phyloP scores from a whole-genome alignment of 352 stramenopile species.

The Pythium folliculosum region DNA sequence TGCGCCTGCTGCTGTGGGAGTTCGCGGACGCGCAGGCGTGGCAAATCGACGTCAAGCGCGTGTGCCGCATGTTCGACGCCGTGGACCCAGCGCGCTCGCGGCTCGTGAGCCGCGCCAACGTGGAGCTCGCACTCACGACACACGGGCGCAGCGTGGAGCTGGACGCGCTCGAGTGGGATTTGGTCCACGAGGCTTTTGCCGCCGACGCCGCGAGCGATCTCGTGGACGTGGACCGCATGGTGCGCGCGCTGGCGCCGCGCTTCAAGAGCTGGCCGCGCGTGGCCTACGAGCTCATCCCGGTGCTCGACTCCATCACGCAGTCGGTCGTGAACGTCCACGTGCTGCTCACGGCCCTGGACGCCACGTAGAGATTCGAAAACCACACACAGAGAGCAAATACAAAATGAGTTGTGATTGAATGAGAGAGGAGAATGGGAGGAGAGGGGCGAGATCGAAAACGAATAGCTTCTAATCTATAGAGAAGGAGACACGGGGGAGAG shows the following conservation, averaged over 20 bases:
- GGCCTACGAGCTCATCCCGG: conserved; percentile 53
- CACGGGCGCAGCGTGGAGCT: conserved; percentile 34
- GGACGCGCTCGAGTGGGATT: conserved; percentile 45
- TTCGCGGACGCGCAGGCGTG: conserved; percentile 46
- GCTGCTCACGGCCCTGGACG: conserved; percentile 30
- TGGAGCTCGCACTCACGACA: conserved; percentile 43
- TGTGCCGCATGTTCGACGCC: conserved; percentile 34
- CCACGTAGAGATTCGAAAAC: background rate
- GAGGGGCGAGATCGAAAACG: conserved; percentile 3
- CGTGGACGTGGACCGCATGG: conserved; percentile 43
- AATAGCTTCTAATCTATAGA: conserved; percentile 29
- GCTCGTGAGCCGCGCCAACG: conserved; percentile 35
- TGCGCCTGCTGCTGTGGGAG: conserved; percentile 54
- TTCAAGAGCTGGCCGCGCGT: conserved; percentile 37
- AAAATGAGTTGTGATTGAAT: background rate
- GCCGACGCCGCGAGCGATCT: conserved; percentile 39
- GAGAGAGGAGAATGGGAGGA: background rate
- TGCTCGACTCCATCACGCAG: conserved; percentile 59
- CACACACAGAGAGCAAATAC: background rate
- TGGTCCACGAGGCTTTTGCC: conserved; percentile 45
- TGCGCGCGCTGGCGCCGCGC: conserved; percentile 37
- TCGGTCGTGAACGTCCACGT: conserved; percentile 56
- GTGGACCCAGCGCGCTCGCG: conserved; percentile 32
- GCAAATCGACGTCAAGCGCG: conserved; percentile 40
- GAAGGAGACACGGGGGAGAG: background rate